Conservation (phyloP, 768 basidiomycete species). For the Neoboletus magnificus region DNA sequence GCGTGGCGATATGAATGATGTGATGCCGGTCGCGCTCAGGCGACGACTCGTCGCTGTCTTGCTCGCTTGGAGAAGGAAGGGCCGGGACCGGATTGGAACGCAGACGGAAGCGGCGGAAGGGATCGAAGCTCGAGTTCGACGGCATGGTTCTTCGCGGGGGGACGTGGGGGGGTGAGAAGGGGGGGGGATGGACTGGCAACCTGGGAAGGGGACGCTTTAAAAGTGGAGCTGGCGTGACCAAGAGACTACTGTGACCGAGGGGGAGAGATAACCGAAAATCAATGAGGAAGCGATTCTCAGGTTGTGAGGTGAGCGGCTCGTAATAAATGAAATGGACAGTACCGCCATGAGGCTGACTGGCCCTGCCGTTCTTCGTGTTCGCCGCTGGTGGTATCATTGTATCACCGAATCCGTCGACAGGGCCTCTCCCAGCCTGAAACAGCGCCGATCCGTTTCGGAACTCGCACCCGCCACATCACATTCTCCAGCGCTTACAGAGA, state of each 20-base stretch:
- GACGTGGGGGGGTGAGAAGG: neutral
- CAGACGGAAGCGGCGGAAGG: conserved; percentile 25
- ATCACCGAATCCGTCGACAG: neutral
- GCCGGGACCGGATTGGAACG: conserved; percentile 1
- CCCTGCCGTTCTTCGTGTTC: conserved; percentile 2
- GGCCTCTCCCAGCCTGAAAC: too few relatives aligned
- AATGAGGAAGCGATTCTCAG: neutral
- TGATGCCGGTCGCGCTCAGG: conserved; percentile 9
- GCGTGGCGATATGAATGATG: conserved; percentile 2
- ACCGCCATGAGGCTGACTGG: conserved; percentile 21
- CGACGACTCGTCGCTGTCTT: conserved; percentile 25
- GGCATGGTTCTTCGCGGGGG: neutral
- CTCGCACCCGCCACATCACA: neutral
- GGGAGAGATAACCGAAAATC: conserved; percentile 6
- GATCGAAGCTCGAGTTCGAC: conserved; percentile 2
- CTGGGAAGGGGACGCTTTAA: conserved; percentile 10
- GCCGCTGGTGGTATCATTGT: conserved; percentile 8
- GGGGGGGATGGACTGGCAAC: too few relatives aligned
- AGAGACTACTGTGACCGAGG: conserved; percentile 7
- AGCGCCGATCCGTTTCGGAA: neutral
- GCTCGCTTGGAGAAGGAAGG: conserved; percentile 6
- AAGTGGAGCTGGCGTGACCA: conserved; percentile 7
- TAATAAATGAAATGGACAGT: too few relatives aligned
- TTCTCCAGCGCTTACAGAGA: neutral
- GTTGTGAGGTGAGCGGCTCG: neutral